A percentile compares a stretch with the other conserved stretches of the same genome.
phyloP scores from a whole-genome alignment of 23 red algal species.

The Gracilaria vermiculophylla region DNA sequence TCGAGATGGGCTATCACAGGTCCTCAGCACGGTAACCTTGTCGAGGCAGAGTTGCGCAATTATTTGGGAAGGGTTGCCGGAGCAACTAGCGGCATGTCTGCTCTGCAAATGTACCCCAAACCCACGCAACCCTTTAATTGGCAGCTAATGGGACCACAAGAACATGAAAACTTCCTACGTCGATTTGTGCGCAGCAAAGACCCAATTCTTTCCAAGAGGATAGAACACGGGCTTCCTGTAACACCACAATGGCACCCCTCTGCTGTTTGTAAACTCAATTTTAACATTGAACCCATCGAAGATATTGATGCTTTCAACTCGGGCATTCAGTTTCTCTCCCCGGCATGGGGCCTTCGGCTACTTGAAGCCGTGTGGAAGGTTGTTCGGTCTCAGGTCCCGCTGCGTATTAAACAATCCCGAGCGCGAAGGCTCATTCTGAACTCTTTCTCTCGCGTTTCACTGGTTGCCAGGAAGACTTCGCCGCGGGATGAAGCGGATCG shows the following conservation, averaged over 20 bases:
- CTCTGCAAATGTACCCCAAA: constrained; percentile 65
- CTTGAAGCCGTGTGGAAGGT: constrained; percentile 48
- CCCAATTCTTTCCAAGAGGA: not conserved
- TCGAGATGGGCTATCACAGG: constrained; percentile 39
- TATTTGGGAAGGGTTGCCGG: constrained; percentile 61
- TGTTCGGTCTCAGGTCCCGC: constrained; percentile 28
- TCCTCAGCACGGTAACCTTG: constrained; percentile 29
- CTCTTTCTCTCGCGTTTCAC: constrained; percentile 31
- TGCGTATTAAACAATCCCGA: constrained; percentile 35
- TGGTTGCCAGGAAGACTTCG: constrained; percentile 9
- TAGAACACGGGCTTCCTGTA: constrained; percentile 4
- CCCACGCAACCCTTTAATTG: constrained; percentile 66
- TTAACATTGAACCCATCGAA: constrained; percentile 44
- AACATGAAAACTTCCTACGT: constrained; percentile 66
- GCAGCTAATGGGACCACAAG: constrained; percentile 61
- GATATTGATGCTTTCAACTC: constrained; percentile 32
- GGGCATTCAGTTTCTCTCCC: constrained; percentile 24
- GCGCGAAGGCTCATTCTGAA: constrained; percentile 36
- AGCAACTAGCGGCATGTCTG: constrained; percentile 25
- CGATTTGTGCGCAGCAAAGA: constrained; percentile 65
- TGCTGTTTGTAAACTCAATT: constrained; percentile 57
- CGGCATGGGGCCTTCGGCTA: constrained; percentile 29
- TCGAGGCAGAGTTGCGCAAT: constrained; percentile 62
- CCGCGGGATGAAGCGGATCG: constrained; percentile 36
- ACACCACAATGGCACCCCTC: constrained; percentile 55